Conservation (phyloP, 2,329 filamentous ascomycete species). For the Alternaria brassicicola region DNA sequence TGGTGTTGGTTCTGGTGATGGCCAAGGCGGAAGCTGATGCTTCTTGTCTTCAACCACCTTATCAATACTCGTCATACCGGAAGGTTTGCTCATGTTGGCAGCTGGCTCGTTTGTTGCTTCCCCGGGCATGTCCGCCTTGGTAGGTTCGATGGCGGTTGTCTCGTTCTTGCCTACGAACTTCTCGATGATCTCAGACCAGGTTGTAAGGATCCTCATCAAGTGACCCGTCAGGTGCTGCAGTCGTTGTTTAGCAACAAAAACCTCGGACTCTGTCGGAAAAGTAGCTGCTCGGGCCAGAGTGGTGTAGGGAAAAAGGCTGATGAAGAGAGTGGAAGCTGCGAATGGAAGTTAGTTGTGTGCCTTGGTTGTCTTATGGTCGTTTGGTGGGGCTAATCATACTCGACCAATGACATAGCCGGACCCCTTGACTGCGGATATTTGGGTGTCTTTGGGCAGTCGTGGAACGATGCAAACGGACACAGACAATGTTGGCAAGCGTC, state of each 20-base stretch:
- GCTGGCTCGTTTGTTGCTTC: background rate
- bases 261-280: constrained; percentile 10
- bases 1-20: constrained; percentile 8
- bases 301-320: constrained; percentile 17
- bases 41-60: constrained; percentile 24
- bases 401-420: constrained; percentile 13
- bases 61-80: constrained; percentile 23
- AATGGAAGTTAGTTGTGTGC: constrained; percentile 9
- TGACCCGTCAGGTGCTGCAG: constrained; percentile 10
- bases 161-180: constrained; percentile 3
- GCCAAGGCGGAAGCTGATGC: constrained; percentile 29
- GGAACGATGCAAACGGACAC: constrained; percentile 13
- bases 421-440: constrained; percentile 1
- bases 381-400: constrained; percentile 17
- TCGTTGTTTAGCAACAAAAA: constrained; percentile 3
- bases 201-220: constrained; percentile 11
- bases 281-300: constrained; percentile 13
- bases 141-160: background rate
- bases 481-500: background rate
- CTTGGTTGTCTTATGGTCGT: constrained; percentile 2
- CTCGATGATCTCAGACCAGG: background rate
- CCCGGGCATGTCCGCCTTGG: background rate
- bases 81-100: background rate
- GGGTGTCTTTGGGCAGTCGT: background rate
- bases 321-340: constrained; percentile 10